phyloP scores from a whole-genome alignment of 75 land plant species.

The Sequoiadendron giganteum region DNA sequence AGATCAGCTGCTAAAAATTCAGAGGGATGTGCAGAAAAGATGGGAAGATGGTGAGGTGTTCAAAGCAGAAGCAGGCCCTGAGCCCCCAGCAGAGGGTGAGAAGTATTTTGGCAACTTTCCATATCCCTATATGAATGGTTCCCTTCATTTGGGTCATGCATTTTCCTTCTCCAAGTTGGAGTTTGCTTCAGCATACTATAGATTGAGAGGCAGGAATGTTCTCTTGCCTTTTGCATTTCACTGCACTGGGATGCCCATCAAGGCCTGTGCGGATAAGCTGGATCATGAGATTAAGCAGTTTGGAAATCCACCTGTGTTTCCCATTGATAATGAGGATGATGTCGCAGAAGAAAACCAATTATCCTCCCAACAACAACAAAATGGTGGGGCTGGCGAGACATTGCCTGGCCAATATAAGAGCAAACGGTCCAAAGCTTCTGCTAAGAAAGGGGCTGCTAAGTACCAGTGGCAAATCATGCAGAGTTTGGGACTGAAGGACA shows the following conservation, averaged over 20 bases:
- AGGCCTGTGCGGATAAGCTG: constrained; percentile 91
- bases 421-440: constrained; percentile 81
- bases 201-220: constrained; percentile 77
- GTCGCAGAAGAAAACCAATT: background rate
- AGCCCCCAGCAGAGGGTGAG: constrained; percentile 52
- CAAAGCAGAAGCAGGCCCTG: constrained; percentile 47
- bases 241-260: constrained; percentile 96
- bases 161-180: constrained; percentile 86
- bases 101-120: constrained; percentile 96
- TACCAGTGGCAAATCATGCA: constrained; percentile 93
- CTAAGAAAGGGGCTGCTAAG: constrained; percentile 60
- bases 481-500: constrained; percentile 58
- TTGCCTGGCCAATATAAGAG: constrained; percentile 79
- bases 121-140: constrained; percentile 90
- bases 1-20: constrained; percentile 63
- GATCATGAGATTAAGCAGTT: constrained; percentile 59
- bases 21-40: constrained; percentile 39
- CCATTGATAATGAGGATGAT: constrained; percentile 25
- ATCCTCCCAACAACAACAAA: constrained; percentile 7
- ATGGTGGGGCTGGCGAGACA: constrained; percentile 5
- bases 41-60: constrained; percentile 74
- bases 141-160: constrained; percentile 83
- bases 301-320: constrained; percentile 80
- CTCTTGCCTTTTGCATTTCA: constrained; percentile 85
- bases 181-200: constrained; percentile 78